A percentile compares a stretch with the other conserved stretches of the same genome.
Conservation (phyloP, 2,329 filamentous ascomycete genomes). For the Nannizziopsis arthrosporioides region DNA sequence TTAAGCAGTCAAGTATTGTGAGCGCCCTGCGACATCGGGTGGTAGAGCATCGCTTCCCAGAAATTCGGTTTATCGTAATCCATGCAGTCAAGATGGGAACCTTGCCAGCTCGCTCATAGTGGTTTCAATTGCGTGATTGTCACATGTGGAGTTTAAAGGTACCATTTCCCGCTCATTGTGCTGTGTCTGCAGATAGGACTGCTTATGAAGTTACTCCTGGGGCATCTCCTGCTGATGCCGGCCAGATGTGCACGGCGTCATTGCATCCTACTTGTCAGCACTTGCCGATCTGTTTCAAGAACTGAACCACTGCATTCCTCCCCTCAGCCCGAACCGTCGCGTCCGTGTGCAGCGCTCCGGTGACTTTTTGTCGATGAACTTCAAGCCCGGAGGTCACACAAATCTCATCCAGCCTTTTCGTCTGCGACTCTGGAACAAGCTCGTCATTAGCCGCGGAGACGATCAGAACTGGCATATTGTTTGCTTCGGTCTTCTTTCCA, state of each 20-base stretch:
- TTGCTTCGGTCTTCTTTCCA: neutral
- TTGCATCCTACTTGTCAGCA: neutral
- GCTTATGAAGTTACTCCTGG: too few species aligned
- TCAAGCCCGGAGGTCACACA: conserved; percentile 25
- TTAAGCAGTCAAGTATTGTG: too few species aligned
- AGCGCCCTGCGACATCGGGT: too few species aligned
- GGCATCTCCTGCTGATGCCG: neutral
- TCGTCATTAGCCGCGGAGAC: conserved; percentile 35
- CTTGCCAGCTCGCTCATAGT: too few species aligned
- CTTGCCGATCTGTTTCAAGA: conserved; percentile 9
- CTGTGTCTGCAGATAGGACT: too few species aligned
- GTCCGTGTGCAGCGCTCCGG: conserved; percentile 42
- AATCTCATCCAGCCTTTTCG: conserved; percentile 24
- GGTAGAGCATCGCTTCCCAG: too few species aligned
- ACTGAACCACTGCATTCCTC: conserved; percentile 27
- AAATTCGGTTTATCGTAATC: too few species aligned
- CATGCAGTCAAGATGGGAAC: too few species aligned
- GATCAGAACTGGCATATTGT: conserved; percentile 27
- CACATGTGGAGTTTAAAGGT: too few species aligned
- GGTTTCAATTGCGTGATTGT: too few species aligned
- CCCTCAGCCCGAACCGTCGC: conserved; percentile 35
- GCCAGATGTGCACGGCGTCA: neutral
- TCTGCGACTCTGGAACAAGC: conserved; percentile 32
- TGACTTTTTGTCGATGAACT: conserved; percentile 30
- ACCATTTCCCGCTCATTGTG: too few species aligned